Conservation (phyloP, 1,284 basidiomycete genomes). For the Athelia sp. region DNA sequence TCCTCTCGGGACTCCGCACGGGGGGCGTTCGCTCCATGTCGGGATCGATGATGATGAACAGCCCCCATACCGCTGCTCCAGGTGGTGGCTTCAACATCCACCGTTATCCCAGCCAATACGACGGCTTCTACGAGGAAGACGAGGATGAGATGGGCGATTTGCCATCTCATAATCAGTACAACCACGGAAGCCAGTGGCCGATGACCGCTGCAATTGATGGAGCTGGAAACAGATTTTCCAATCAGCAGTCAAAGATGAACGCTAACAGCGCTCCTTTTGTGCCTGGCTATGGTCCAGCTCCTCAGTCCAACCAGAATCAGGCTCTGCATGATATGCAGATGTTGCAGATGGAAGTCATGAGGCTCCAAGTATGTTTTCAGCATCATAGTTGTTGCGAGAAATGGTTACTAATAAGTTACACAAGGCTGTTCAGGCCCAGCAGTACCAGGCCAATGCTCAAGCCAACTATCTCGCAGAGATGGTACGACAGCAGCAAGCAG, state of each 20-base stretch:
- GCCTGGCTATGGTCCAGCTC: conserved; percentile 29
- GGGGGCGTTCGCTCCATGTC: conserved; percentile 76
- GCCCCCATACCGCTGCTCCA: conserved; percentile 68
- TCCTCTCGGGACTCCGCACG: conserved; percentile 79
- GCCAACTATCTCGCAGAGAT: conserved; percentile 24
- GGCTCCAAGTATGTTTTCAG: conserved; percentile 66
- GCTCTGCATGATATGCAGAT: conserved; percentile 69
- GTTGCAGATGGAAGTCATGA: conserved; percentile 75
- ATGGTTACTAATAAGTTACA: conserved; percentile 8
- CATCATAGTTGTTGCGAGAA: conserved; percentile 10
- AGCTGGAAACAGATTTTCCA: conserved; percentile 54
- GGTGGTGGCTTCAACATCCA: conserved; percentile 41
- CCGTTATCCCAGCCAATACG: conserved; percentile 38
- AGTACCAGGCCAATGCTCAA: conserved; percentile 52
- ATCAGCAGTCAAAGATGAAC: conserved; percentile 58
- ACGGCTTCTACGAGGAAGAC: conserved; percentile 38
- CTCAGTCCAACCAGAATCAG: conserved; percentile 37
- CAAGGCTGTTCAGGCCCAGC: conserved; percentile 34
- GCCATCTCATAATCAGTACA: conserved; percentile 41
- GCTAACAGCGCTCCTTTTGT: conserved; percentile 56
- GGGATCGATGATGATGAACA: conserved; percentile 24
- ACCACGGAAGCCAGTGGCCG: conserved; percentile 34
- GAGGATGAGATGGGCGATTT: conserved; percentile 58
- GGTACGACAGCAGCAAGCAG: conserved; percentile 26
- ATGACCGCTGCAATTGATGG: conserved; percentile 70